Base-by-base conservation (phyloP, 495 filamentous ascomycete genomes). In the Aspergillus kassunensis region DNA sequence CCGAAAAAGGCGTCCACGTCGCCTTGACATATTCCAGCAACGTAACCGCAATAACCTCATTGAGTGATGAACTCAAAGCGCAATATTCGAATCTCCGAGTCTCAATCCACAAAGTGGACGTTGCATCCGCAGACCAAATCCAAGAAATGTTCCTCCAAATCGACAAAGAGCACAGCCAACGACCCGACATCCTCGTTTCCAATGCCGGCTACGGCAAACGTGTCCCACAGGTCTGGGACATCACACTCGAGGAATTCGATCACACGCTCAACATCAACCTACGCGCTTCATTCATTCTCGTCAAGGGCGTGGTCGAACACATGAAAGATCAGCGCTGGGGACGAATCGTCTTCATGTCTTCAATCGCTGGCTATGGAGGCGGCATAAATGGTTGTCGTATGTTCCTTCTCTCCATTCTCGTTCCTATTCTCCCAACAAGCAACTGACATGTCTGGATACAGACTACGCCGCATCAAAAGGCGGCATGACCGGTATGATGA, bases 391-490 rank as follows among this genome's bases (percentile, higher is more conserved):
- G 83, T 10, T 82, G 81, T 35, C 84, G 72, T 78, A 65, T 44
- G 72, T 57, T 2, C 11, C 2, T 16, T 50, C 21, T 24, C 71
- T 29, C 44, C 13, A 6, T 36, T 19, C 25, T 21, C 23, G 46
- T 46, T 16, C 12, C 19, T 19, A 19, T 1, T 9, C 7, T 21
- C 33, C 24, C 15, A 16, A 36, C 31, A 35, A 37, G 8, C 16
- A 49, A 41, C 36, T 20, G 20, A 46, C 11, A 23, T 33, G 1
- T 44, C 11, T 29, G 15, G 34, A n/a, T 36, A 19, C 40, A 81
- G 78, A 88, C 55, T 89, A 87, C 56, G 80, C 82, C 20, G 83
- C 85, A 8, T 83, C 80, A 15, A 70, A 89, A 79, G 71, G 81
- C 66, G 44, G 86, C 67, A 58, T 89, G 44, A 81, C 78, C 3